phyloP scores from a whole-genome alignment of 1,284 basidiomycete species.

The Sporisorium iseilematis-ciliati region DNA sequence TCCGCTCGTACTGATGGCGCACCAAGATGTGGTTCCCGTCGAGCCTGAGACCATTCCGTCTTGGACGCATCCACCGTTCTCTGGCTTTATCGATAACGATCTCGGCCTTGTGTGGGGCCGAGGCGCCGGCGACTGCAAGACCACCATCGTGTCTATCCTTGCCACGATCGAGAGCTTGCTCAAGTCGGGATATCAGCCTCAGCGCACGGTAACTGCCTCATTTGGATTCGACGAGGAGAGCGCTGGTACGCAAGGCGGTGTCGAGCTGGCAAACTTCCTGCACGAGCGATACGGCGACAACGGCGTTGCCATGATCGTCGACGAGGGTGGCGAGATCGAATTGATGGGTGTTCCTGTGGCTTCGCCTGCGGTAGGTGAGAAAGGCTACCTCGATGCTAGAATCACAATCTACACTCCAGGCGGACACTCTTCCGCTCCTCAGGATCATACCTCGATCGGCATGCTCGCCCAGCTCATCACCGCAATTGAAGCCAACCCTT shows the following conservation, averaged over 20 bases:
- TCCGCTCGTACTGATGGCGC: slow-evolving; percentile 77
- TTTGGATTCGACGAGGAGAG: slow-evolving; percentile 80
- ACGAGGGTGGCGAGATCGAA: slow-evolving; percentile 60
- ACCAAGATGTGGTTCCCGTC: slow-evolving; percentile 77
- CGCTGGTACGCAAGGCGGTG: slow-evolving; percentile 61
- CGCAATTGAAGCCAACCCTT: slow-evolving; percentile 75
- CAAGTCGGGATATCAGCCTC: slow-evolving; percentile 70
- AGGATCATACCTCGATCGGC: slow-evolving; percentile 75
- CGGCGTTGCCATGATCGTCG: slow-evolving; percentile 60
- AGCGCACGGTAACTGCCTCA: slow-evolving; percentile 73
- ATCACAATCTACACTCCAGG: slow-evolving; percentile 72
- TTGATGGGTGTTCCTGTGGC: slow-evolving; percentile 56
- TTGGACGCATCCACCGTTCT: slow-evolving; percentile 74
- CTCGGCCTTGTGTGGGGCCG: slow-evolving; percentile 73
- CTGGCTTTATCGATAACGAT: slow-evolving; percentile 71
- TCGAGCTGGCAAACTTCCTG: slow-evolving; percentile 44
- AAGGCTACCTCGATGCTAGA: slow-evolving; percentile 74
- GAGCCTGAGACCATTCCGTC: slow-evolving; percentile 71
- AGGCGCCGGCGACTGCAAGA: slow-evolving; percentile 69
- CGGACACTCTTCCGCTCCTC: slow-evolving; percentile 78
- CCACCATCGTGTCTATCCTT: slow-evolving; percentile 71
- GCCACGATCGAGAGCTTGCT: slow-evolving; percentile 73
- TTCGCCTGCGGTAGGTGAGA: slow-evolving; percentile 76
- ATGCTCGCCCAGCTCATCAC: slow-evolving; percentile 75
- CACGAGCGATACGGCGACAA: slow-evolving; percentile 51